Percentiles rank a stretch among this genome's conserved stretches.
phyloP scores from a whole-genome alignment of 257 asterid genomes.

The Echium plantagineum region DNA sequence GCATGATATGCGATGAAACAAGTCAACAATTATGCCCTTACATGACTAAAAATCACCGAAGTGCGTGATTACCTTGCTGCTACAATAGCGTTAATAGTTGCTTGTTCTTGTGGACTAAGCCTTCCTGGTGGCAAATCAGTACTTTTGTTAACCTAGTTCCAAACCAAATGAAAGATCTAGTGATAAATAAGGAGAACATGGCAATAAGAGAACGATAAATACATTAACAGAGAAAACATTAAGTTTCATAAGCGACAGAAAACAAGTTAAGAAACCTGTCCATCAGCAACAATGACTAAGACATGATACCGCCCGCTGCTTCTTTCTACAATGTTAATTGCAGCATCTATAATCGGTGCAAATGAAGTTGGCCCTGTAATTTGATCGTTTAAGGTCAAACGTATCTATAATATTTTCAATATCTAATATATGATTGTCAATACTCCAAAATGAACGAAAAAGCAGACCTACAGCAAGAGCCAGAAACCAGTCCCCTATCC shows the following conservation, averaged over 20 bases:
- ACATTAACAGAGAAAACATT: neutral
- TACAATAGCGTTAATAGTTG: slow-evolving; percentile 72
- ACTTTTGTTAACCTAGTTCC: slow-evolving; percentile 60
- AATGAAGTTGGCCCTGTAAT: slow-evolving; percentile 72
- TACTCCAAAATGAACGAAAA: no score
- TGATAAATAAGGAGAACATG: neutral
- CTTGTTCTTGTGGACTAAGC: slow-evolving; percentile 71
- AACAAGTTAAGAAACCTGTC: slow-evolving; percentile 41
- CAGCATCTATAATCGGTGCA: slow-evolving; percentile 76
- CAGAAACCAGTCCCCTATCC: no score
- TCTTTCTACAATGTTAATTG: no score
- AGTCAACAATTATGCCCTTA: neutral
- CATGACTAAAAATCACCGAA: neutral
- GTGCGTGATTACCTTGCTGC: slow-evolving; percentile 52
- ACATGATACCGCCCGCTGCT: slow-evolving; percentile 80
- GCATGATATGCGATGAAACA: slow-evolving; percentile 10
- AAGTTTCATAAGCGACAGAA: no score
- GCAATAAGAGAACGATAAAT: neutral
- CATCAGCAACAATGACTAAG: slow-evolving; percentile 75
- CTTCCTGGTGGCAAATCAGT: slow-evolving; percentile 49
- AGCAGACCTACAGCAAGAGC: no score
- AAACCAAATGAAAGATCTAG: neutral
- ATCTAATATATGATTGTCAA: neutral
- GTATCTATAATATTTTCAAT: neutral
- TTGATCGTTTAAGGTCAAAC: neutral